phyloP scores from a whole-genome alignment of 441 rosid genomes.

The Pelargonium cotyledonis region DNA sequence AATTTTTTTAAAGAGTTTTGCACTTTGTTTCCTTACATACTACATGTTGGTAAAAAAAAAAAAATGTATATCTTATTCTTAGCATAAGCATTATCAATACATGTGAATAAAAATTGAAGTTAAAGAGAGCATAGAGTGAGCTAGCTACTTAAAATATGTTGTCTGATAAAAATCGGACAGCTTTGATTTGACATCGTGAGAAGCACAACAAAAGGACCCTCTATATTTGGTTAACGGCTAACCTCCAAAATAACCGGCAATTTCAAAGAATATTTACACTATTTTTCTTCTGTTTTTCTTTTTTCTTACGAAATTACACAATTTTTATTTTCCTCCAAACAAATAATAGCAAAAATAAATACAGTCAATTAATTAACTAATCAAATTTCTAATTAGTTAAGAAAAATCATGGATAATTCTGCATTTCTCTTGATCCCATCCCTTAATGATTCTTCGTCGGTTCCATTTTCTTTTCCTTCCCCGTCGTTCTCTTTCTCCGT shows the following conservation, averaged over 20 bases:
- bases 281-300: not conserved
- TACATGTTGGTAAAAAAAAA: too few relatives aligned
- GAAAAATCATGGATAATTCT: not conserved
- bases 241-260: not conserved
- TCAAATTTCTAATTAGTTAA: not conserved
- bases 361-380: not conserved
- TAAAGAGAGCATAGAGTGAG: too few relatives aligned
- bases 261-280: not conserved
- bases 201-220: not conserved
- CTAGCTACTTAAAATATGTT: too few relatives aligned
- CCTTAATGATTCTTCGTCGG: too few relatives aligned
- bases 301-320: not conserved
- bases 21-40: too few relatives aligned
- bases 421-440: not conserved
- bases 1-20: too few relatives aligned
- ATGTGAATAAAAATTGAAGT: too few relatives aligned
- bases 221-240: not conserved
- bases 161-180: too few relatives aligned
- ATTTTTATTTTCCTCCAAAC: constrained; percentile 1
- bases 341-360: not conserved
- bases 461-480: too few relatives aligned
- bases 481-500: too few relatives aligned
- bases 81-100: too few relatives aligned
- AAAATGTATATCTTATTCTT: too few relatives aligned
- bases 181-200: not conserved